Percentiles rank a stretch among this genome's conserved stretches.
phyloP scores from a whole-genome alignment of 768 basidiomycete genomes.

The Kwoniella sp. region DNA sequence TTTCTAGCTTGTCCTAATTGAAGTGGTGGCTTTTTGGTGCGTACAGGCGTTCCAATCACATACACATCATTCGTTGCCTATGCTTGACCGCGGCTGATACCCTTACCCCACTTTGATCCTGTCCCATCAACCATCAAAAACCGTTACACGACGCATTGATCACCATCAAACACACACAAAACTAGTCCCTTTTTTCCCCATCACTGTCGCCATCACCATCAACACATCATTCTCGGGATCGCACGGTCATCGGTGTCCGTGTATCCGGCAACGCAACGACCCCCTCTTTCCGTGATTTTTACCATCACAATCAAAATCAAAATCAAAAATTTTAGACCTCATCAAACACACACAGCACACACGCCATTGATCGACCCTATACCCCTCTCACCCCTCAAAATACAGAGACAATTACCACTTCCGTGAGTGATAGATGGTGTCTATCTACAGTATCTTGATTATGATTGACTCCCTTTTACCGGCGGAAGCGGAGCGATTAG shows the following conservation, averaged over 20 bases:
- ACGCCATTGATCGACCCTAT: not conserved
- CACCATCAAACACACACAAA: not conserved
- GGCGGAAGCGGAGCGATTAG: slow-evolving; percentile 14
- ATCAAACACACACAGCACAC: slow-evolving; percentile 1
- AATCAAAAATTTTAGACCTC: not conserved
- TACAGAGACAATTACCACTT: not conserved
- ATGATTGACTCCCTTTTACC: not conserved
- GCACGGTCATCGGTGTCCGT: slow-evolving; percentile 14
- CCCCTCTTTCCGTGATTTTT: slow-evolving; percentile 7
- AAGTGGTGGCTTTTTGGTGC: not conserved
- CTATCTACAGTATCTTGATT: not conserved
- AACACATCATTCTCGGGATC: slow-evolving; percentile 4
- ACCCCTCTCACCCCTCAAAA: too few relatives aligned
- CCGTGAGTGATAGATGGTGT: too few relatives aligned
- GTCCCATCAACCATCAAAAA: not conserved
- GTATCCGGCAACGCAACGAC: slow-evolving; percentile 16
- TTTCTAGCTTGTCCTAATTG: not conserved
- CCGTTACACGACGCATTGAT: slow-evolving; percentile 1
- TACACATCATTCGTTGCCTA: too few relatives aligned
- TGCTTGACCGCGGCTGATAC: not conserved
- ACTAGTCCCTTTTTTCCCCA: not conserved
- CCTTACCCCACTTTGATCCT: not conserved
- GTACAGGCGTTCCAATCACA: not conserved
- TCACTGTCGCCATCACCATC: slow-evolving; percentile 1
- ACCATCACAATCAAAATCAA: slow-evolving; percentile 1